Evolutionary conservation across 768 basidiomycete species (phyloP).

Genomic region (Ramaria sp.): DNA sequence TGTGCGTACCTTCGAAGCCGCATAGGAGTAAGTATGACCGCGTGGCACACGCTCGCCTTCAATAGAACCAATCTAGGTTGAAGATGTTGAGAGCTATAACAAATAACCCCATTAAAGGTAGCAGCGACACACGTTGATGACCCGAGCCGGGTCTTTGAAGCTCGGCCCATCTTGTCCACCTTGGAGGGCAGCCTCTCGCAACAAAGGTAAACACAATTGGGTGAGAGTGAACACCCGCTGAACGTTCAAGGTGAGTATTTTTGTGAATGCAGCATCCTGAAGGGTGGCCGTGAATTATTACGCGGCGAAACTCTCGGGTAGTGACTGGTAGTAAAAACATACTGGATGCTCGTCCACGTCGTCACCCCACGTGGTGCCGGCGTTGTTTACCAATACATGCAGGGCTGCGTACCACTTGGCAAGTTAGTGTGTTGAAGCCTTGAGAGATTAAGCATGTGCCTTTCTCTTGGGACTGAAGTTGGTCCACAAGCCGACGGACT

Average conservation of each 20-base stretch:
- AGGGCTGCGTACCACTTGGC: conserved; percentile 18
- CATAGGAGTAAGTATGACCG: conserved; percentile 56
- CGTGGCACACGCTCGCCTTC: conserved; percentile 44
- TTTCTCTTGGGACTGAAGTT: conserved; percentile 40
- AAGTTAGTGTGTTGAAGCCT: not conserved
- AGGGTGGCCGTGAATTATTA: not conserved
- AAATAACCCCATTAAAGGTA: not conserved
- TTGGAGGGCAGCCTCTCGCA: conserved; percentile 34
- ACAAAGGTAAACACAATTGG: conserved; percentile 47
- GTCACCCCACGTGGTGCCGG: conserved; percentile 47
- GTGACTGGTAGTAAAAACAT: conserved; percentile 10
- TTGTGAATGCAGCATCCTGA: conserved; percentile 47
- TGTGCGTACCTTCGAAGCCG: conserved; percentile 38
- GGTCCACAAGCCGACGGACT: conserved; percentile 40
- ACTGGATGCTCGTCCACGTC: conserved; percentile 38
- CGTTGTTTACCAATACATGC: conserved; percentile 56
- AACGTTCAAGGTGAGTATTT: conserved; percentile 51
- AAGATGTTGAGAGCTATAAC: not conserved
- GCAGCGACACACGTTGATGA: conserved; percentile 41
- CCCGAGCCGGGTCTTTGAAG: conserved; percentile 39
- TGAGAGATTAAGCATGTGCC: not conserved
- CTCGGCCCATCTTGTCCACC: conserved; percentile 26
- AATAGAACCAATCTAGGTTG: conserved; percentile 47
- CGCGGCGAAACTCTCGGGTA: not conserved
- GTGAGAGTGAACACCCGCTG: conserved; percentile 56